phyloP scores from a whole-genome alignment of 2,329 filamentous ascomycete genomes.

The Fusarium newnesense region DNA sequence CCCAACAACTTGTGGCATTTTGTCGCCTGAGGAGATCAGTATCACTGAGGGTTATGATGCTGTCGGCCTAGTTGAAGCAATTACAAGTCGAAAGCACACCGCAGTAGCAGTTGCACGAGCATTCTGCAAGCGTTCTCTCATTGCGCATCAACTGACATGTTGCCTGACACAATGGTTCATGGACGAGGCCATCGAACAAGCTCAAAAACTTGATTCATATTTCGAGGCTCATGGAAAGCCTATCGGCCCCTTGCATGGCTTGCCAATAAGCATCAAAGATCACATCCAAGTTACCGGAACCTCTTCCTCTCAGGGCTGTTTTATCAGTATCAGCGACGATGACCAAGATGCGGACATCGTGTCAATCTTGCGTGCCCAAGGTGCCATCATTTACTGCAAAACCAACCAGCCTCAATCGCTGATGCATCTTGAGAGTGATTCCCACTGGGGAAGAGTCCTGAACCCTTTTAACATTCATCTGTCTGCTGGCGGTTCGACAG shows the following conservation, averaged over 20 bases:
- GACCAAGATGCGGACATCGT: constrained; percentile 52
- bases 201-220: constrained; percentile 17
- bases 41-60: constrained; percentile 6
- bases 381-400: constrained; percentile 74
- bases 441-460: constrained; percentile 68
- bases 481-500: constrained; percentile 70
- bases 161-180: constrained; percentile 36
- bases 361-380: constrained; percentile 65
- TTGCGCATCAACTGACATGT: constrained; percentile 36
- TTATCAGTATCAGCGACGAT: constrained; percentile 20
- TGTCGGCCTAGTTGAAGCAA: background rate
- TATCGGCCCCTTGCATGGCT: constrained; percentile 24
- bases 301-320: constrained; percentile 16
- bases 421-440: constrained; percentile 63
- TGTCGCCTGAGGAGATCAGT: background rate
- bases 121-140: constrained; percentile 32
- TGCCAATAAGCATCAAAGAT: constrained; percentile 36
- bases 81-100: background rate
- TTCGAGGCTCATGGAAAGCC: constrained; percentile 1
- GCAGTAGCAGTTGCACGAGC: constrained; percentile 2
- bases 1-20: background rate
- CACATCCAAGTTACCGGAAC: constrained; percentile 30
- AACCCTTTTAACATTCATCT: constrained; percentile 69
- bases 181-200: constrained; percentile 20
- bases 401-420: constrained; percentile 69